Conservation (phyloP, 805 yeast genomes). For the Saturnispora serradocipensis region DNA sequence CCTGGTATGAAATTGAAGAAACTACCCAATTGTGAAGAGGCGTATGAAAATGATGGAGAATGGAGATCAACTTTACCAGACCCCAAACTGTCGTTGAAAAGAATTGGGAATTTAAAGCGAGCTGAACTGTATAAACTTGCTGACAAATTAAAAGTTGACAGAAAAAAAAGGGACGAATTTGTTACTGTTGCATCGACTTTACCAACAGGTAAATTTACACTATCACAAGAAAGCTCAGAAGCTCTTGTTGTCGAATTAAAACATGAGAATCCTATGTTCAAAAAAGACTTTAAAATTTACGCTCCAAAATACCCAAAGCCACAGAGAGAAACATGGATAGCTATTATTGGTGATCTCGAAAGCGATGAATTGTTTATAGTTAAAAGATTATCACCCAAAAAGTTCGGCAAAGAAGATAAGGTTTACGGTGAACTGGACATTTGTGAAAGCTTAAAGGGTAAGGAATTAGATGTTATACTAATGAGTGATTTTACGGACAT, state of each 20-base stretch:
- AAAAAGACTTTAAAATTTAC: slow-evolving; percentile 56
- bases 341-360: slow-evolving; percentile 44
- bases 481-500: slow-evolving; percentile 64
- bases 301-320: slow-evolving; percentile 80
- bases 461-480: slow-evolving; percentile 36
- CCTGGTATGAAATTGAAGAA: slow-evolving; percentile 36
- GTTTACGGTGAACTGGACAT: slow-evolving; percentile 39
- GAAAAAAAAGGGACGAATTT: slow-evolving; percentile 40
- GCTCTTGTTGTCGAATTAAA: slow-evolving; percentile 38
- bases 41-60: slow-evolving; percentile 28
- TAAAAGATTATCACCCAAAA: slow-evolving; percentile 65
- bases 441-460: slow-evolving; percentile 40
- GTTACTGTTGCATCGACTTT: slow-evolving; percentile 42
- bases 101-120: slow-evolving; percentile 33
- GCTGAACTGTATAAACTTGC: slow-evolving; percentile 28
- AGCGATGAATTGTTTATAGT: slow-evolving; percentile 50
- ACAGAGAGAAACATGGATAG: slow-evolving; percentile 92
- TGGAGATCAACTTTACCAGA: slow-evolving; percentile 23
- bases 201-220: slow-evolving; percentile 47
- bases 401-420: slow-evolving; percentile 26
- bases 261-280: slow-evolving; percentile 44
- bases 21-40: slow-evolving; percentile 12
- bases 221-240: slow-evolving; percentile 28
- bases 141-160: slow-evolving; percentile 32
- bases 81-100: slow-evolving; percentile 25